These are phyloP conservation scores for Anisodus acutangulus DNA, from an alignment of 257 asterid genomes.

Conservation along the genomic window DNA sequence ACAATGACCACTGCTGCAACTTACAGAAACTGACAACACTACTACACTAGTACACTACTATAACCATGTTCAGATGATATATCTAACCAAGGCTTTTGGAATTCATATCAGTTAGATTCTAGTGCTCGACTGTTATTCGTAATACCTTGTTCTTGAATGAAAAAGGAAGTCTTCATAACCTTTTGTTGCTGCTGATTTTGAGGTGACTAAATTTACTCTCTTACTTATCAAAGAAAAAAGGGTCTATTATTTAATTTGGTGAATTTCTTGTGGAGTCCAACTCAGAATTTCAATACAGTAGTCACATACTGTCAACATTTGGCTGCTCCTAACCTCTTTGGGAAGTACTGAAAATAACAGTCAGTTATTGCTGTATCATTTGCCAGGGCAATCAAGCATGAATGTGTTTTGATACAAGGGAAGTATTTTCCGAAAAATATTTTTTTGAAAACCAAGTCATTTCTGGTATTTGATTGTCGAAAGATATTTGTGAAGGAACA, in stretches of 20 bases:
- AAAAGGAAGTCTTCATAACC: background rate
- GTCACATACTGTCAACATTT: background rate
- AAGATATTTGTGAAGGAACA: background rate
- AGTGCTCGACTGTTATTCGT: background rate
- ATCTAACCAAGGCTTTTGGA: background rate
- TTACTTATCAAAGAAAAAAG: too few relatives aligned
- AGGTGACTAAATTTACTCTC: too few relatives aligned
- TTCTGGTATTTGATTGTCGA: background rate
- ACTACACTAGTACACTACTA: too few relatives aligned
- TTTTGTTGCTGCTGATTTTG: background rate
- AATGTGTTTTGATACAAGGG: too few relatives aligned
- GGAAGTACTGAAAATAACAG: background rate
- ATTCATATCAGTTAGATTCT: background rate
- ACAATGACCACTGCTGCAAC: too few relatives aligned
- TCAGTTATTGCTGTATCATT: background rate
- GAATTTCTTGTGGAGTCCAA: background rate
- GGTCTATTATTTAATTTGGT: background rate
- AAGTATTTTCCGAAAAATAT: too few relatives aligned
- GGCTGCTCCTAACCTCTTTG: background rate
- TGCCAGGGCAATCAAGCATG: background rate
- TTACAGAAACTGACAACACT: too few relatives aligned
- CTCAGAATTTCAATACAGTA: background rate
- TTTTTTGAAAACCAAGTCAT: too few relatives aligned
- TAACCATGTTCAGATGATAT: background rate
- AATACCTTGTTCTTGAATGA: conserved; percentile 2